These are phyloP conservation scores for Hymenoscyphus occultus DNA, from an alignment of 2,329 filamentous ascomycete genomes.

Conservation along the genomic window DNA sequence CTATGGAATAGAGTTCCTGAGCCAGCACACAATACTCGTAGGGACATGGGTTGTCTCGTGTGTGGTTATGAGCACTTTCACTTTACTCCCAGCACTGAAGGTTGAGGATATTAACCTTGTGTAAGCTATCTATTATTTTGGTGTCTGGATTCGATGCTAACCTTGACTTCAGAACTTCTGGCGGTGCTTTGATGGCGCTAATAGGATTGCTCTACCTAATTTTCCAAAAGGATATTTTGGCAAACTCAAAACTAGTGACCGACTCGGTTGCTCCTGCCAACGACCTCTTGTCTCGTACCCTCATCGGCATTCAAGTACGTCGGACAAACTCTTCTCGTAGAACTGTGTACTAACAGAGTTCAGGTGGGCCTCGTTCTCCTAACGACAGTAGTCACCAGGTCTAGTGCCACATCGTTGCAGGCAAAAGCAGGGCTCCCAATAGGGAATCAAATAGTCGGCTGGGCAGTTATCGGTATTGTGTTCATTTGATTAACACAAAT, in stretches of 20 bases:
- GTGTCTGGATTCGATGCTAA: not conserved
- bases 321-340: not conserved
- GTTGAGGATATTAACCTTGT: slow-evolving; percentile 72
- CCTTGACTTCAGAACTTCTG: slow-evolving; percentile 55
- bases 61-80: slow-evolving; percentile 83
- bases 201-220: slow-evolving; percentile 75
- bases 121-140: slow-evolving; percentile 46
- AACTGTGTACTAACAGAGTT: slow-evolving; percentile 39
- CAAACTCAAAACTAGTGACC: slow-evolving; percentile 26
- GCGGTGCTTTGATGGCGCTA: slow-evolving; percentile 73
- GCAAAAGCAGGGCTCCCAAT: slow-evolving; percentile 79
- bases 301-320: slow-evolving; percentile 65
- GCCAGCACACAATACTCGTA: slow-evolving; percentile 60
- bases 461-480: slow-evolving; percentile 68
- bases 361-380: slow-evolving; percentile 71
- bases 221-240: slow-evolving; percentile 60
- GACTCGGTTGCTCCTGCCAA: slow-evolving; percentile 36
- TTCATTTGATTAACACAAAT: slow-evolving; percentile 9
- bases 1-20: slow-evolving; percentile 72
- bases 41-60: slow-evolving; percentile 75
- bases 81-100: slow-evolving; percentile 83
- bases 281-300: slow-evolving; percentile 51
- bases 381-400: slow-evolving; percentile 81
- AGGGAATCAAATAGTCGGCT: slow-evolving; percentile 85
- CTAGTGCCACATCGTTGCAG: slow-evolving; percentile 80